A percentile compares a stretch with the other conserved stretches of the same genome.
phyloP scores from a whole-genome alignment of 2,329 filamentous ascomycete species.

The Pseudocercospora ulei region DNA sequence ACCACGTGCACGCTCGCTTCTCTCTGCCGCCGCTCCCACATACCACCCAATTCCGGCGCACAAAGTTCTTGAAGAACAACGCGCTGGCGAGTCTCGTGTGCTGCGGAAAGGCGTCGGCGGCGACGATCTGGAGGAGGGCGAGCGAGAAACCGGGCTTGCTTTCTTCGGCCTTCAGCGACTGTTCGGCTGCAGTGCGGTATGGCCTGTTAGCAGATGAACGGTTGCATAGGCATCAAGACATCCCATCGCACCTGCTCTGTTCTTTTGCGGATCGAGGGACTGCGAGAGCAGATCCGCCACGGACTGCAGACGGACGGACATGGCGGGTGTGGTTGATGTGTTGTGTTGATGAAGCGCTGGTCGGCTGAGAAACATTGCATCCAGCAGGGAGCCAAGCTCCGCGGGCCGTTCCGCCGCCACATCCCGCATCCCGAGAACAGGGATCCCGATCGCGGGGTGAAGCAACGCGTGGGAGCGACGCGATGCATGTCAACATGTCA shows the following conservation, averaged over 20 bases:
- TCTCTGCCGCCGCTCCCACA: slow-evolving; percentile 37
- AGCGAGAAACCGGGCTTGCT: slow-evolving; percentile 80
- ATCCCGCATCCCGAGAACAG: no score
- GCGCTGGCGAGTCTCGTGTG: slow-evolving; percentile 80
- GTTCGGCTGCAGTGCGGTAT: slow-evolving; percentile 55
- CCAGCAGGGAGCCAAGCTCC: no score
- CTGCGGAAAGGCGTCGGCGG: slow-evolving; percentile 57
- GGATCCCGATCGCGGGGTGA: no score
- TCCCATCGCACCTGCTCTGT: slow-evolving; percentile 65
- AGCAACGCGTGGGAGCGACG: no score
- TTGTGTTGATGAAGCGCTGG: not conserved
- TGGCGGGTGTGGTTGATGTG: slow-evolving; percentile 36
- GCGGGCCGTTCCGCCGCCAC: no score
- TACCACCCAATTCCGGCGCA: slow-evolving; percentile 78
- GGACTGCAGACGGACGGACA: slow-evolving; percentile 52
- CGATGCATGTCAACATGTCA: no score
- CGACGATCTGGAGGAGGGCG: slow-evolving; percentile 76
- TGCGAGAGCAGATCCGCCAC: slow-evolving; percentile 80
- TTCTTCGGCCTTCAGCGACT: slow-evolving; percentile 67
- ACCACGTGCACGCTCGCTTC: slow-evolving; percentile 2
- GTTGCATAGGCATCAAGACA: not conserved
- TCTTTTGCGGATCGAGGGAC: slow-evolving; percentile 76
- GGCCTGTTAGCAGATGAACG: slow-evolving; percentile 6
- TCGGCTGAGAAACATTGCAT: not conserved
- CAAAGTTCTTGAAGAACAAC: slow-evolving; percentile 97